Percentiles rank a stretch among this genome's conserved stretches.
These are phyloP conservation scores for Lichtheimia corymbifera DNA, from an alignment of 371 early-diverging fungal species.

Conservation along the genomic window DNA sequence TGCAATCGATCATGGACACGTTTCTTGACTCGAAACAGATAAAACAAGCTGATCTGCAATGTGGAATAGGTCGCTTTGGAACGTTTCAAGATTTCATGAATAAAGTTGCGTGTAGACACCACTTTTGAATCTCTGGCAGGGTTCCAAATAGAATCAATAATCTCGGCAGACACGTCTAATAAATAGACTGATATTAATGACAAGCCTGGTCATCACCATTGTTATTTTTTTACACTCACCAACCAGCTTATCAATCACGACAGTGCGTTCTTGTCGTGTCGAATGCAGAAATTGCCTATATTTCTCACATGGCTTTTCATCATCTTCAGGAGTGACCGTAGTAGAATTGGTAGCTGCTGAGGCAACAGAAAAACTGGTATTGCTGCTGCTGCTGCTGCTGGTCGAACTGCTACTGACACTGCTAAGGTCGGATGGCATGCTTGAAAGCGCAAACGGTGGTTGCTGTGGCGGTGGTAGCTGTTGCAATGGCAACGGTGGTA, in stretches of 20 bases:
- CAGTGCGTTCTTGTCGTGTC: slow-evolving; percentile 24
- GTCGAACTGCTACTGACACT: neutral
- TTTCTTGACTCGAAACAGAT: slow-evolving; percentile 53
- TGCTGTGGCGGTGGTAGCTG: neutral
- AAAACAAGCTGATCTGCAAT: slow-evolving; percentile 70
- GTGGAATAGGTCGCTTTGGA: slow-evolving; percentile 76
- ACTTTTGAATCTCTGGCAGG: slow-evolving; percentile 43
- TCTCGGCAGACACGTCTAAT: slow-evolving; percentile 32
- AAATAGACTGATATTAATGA: neutral
- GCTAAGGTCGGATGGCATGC: neutral
- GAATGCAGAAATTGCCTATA: slow-evolving; percentile 22
- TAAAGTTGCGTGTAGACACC: slow-evolving; percentile 50
- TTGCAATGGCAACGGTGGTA: neutral
- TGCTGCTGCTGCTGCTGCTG: slow-evolving; percentile 7
- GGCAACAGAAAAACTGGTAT: neutral
- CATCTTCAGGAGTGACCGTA: slow-evolving; percentile 4
- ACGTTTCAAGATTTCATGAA: slow-evolving; percentile 71
- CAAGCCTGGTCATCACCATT: too few species aligned
- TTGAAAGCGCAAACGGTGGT: neutral
- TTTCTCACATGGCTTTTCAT: slow-evolving; percentile 20
- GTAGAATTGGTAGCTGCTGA: neutral
- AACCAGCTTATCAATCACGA: slow-evolving; percentile 36
- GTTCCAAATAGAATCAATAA: slow-evolving; percentile 41
- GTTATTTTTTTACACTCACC: slow-evolving; percentile 10
- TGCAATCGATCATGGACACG: slow-evolving; percentile 34